These are phyloP conservation scores for Bondarzewia mesenterica DNA, from an alignment of 1,284 basidiomycete species.

Conservation along the genomic window DNA sequence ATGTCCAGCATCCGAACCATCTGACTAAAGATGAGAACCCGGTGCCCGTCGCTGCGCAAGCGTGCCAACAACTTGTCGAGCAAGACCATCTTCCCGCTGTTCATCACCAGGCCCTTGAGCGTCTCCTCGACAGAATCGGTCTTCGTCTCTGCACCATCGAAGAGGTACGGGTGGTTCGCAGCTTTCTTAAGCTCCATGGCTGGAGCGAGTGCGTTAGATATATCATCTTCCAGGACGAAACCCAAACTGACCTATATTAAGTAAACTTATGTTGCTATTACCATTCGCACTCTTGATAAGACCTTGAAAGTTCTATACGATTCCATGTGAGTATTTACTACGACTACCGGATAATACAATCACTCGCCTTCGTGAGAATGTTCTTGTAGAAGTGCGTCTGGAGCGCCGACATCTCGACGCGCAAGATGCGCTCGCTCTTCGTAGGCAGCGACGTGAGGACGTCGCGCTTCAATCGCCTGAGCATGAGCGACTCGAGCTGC, in stretches of 20 bases:
- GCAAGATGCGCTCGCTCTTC: constrained; percentile 96
- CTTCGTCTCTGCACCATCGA: constrained; percentile 88
- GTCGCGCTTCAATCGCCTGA: constrained; percentile 91
- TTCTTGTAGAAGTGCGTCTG: constrained; percentile 99
- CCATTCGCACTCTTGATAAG: constrained; percentile 82
- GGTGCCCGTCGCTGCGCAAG: constrained; percentile 87
- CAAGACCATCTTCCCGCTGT: constrained; percentile 95
- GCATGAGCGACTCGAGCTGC: constrained; percentile 93
- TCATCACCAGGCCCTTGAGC: constrained; percentile 94
- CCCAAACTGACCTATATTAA: constrained; percentile 74
- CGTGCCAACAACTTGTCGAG: constrained; percentile 90
- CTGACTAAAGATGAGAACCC: constrained; percentile 97
- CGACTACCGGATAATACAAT: neutral
- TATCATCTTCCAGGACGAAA: neutral
- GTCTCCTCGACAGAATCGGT: constrained; percentile 78
- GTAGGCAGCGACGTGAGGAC: constrained; percentile 96
- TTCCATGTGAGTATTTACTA: neutral
- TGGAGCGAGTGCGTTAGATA: constrained; percentile 19
- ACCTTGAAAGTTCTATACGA: constrained; percentile 79
- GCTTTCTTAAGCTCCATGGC: constrained; percentile 97
- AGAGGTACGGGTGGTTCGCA: constrained; percentile 96
- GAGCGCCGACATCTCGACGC: constrained; percentile 96
- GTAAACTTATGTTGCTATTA: constrained; percentile 83
- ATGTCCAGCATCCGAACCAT: constrained; percentile 99
- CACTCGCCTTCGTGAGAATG: constrained; percentile 83